Percentiles rank a stretch among this genome's conserved stretches.
These are phyloP conservation scores for Sclerotinia minor DNA, from an alignment of 2,329 filamentous ascomycete genomes.

Conservation along the genomic window DNA sequence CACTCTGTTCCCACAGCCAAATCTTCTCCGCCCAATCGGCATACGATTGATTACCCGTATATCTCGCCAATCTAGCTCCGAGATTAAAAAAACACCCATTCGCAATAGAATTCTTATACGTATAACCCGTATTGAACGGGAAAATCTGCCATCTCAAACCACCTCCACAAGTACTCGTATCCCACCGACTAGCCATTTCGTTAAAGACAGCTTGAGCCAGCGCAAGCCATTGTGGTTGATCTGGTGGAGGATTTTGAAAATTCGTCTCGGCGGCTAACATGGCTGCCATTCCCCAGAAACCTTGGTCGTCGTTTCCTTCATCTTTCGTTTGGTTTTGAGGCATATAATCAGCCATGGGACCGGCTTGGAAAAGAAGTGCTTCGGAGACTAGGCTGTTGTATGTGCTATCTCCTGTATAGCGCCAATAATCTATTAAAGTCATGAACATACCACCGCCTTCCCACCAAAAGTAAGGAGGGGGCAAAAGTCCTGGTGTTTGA, in stretches of 20 bases:
- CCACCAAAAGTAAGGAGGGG: slow-evolving; percentile 55
- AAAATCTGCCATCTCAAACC: slow-evolving; percentile 85
- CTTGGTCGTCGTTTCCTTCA: slow-evolving; percentile 69
- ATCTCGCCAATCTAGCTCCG: slow-evolving; percentile 67
- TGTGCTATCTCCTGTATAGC: slow-evolving; percentile 69
- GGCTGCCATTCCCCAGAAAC: slow-evolving; percentile 70
- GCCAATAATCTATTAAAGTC: slow-evolving; percentile 79
- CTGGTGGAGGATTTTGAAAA: slow-evolving; percentile 55
- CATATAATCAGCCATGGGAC: slow-evolving; percentile 72
- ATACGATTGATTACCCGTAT: slow-evolving; percentile 76
- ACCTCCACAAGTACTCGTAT: slow-evolving; percentile 64
- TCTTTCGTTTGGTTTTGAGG: slow-evolving; percentile 65
- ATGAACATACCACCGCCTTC: slow-evolving; percentile 72
- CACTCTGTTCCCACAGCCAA: slow-evolving; percentile 66
- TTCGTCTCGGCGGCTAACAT: slow-evolving; percentile 70
- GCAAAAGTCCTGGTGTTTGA: slow-evolving; percentile 51
- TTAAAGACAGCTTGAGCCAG: slow-evolving; percentile 81
- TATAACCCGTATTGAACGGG: slow-evolving; percentile 74
- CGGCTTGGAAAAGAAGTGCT: slow-evolving; percentile 72
- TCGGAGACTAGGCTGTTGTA: slow-evolving; percentile 65
- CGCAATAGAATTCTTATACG: slow-evolving; percentile 70
- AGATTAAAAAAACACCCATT: slow-evolving; percentile 63
- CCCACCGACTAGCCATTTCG: slow-evolving; percentile 72
- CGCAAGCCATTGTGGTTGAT: slow-evolving; percentile 64
- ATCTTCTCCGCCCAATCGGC: slow-evolving; percentile 72